Conservation (phyloP, 352 stramenopile species). For the Phytopythium sindhum region DNA sequence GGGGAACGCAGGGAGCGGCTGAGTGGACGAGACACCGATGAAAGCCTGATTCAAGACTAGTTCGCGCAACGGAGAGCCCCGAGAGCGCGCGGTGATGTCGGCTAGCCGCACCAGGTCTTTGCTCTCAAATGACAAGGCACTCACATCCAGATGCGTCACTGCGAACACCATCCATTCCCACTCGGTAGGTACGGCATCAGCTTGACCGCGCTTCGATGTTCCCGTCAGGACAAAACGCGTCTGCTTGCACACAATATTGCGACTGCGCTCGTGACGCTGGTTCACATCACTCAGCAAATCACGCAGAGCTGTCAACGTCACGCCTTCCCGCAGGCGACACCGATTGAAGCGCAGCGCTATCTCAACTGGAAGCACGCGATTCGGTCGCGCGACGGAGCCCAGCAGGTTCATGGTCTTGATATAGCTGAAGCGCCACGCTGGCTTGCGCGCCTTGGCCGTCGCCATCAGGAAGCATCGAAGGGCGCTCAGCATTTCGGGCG, state of each 20-base stretch:
- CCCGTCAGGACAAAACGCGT: not conserved
- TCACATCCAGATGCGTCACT: conserved; percentile 16
- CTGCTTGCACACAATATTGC: not conserved
- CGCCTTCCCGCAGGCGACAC: conserved; percentile 6
- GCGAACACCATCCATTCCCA: conserved; percentile 13
- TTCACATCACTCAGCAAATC: conserved; percentile 2
- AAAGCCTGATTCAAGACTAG: conserved; percentile 29
- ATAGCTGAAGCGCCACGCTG: conserved; percentile 22
- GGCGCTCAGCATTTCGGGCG: conserved; percentile 24
- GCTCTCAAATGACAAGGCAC: conserved; percentile 10
- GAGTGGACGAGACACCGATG: conserved; percentile 1
- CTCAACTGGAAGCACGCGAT: conserved; percentile 10
- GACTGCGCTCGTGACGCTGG: not conserved
- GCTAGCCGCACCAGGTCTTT: conserved; percentile 14
- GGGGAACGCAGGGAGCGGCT: conserved; percentile 17
- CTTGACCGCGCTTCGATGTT: not conserved
- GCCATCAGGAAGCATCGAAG: conserved; percentile 19
- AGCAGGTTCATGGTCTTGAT: conserved; percentile 23
- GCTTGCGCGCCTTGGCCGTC: conserved; percentile 8
- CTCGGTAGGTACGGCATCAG: not conserved
- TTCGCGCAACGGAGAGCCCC: conserved; percentile 9
- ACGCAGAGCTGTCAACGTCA: conserved; percentile 1
- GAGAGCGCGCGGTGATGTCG: conserved; percentile 8
- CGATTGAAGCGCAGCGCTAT: conserved; percentile 30
- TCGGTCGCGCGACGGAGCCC: not conserved